These are phyloP conservation scores for Dioscorea dumetorum DNA, from an alignment of 106 monocot species.

Conservation along the genomic window DNA sequence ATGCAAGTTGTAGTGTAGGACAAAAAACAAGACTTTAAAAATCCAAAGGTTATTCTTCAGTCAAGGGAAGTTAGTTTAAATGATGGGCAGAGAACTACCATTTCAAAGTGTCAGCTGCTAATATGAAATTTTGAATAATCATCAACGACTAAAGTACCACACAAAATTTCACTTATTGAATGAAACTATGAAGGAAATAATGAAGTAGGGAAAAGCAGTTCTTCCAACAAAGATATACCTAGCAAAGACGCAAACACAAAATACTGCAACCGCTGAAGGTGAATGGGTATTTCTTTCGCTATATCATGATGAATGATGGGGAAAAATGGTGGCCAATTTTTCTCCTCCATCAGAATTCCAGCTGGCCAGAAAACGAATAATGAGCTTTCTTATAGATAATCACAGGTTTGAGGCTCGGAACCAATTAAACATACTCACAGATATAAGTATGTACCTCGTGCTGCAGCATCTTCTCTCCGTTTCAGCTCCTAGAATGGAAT, in stretches of 20 bases:
- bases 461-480: slow-evolving; percentile 80
- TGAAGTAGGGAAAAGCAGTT: no score
- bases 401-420: no score
- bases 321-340: slow-evolving; percentile 93
- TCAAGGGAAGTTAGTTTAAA: no score
- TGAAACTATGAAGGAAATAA: no score
- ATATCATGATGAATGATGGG: slow-evolving; percentile 92
- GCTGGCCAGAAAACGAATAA: slow-evolving; percentile 37
- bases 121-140: no score
- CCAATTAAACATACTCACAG: background rate
- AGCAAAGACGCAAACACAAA: slow-evolving; percentile 87
- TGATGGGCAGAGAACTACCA: no score
- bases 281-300: slow-evolving; percentile 83
- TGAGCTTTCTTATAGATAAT: background rate
- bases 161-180: no score
- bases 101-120: no score
- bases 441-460: slow-evolving; percentile 32
- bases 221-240: slow-evolving; percentile 33
- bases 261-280: slow-evolving; percentile 76
- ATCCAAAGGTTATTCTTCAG: no score
- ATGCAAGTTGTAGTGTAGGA: no score
- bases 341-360: slow-evolving; percentile 79
- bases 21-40: no score
- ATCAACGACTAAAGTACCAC: no score
- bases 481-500: slow-evolving; percentile 56